Percentiles rank a stretch among this genome's conserved stretches.
These are phyloP conservation scores for Cercospora nicotianae DNA, from an alignment of 2,329 filamentous ascomycete genomes.

Conservation along the genomic window DNA sequence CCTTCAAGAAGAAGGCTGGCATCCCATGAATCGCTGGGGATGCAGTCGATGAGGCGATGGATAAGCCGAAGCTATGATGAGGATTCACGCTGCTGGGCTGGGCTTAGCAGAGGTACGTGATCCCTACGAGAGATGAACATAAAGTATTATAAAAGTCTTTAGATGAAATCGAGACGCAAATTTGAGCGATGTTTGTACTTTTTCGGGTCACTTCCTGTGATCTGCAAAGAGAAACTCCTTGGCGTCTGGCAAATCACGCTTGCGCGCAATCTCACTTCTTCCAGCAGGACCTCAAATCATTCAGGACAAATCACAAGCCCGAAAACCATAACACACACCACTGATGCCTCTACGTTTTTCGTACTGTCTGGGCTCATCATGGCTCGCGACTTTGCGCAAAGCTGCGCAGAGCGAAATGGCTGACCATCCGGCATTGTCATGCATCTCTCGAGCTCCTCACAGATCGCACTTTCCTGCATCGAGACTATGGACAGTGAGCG, in stretches of 20 bases:
- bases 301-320: neutral
- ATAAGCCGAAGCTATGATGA: constrained; percentile 17
- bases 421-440: neutral
- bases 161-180: constrained; percentile 12
- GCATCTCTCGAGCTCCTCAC: no score
- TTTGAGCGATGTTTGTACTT: neutral
- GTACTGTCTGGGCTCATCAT: neutral
- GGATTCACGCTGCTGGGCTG: constrained; percentile 12
- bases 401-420: neutral
- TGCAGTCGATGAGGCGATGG: neutral
- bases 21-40: constrained; percentile 24
- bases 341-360: neutral
- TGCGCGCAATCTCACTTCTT: no score
- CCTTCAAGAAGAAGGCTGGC: constrained; percentile 77
- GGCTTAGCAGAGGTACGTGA: constrained; percentile 5
- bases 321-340: neutral
- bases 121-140: constrained; percentile 15
- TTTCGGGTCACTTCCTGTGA: neutral
- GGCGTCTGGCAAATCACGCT: neutral
- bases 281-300: neutral
- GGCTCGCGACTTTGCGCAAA: no score
- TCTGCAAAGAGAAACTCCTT: neutral
- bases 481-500: no score
- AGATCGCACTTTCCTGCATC: no score
- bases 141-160: constrained; percentile 12